Percentiles rank a stretch among this genome's conserved stretches.
phyloP scores from a whole-genome alignment of 768 basidiomycete genomes.

The Gelatoporia subvermispora region DNA sequence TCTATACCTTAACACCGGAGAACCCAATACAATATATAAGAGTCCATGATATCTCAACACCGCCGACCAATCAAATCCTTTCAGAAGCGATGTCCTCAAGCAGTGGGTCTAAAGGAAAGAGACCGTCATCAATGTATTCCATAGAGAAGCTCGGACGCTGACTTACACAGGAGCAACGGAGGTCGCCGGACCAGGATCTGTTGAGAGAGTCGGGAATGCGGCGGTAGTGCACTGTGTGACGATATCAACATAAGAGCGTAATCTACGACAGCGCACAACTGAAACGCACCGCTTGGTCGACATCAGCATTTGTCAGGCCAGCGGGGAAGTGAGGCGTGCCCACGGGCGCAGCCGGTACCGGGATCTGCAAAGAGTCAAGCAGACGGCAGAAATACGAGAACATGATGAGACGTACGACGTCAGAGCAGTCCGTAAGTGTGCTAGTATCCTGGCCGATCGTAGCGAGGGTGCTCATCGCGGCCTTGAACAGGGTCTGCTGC shows the following conservation, averaged over 20 bases:
- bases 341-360: slow-evolving; percentile 8
- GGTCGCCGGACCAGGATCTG: slow-evolving; percentile 27
- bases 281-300: slow-evolving; percentile 20
- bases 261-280: too few species aligned
- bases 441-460: slow-evolving; percentile 9
- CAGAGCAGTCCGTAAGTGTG: slow-evolving; percentile 14
- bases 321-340: slow-evolving; percentile 19
- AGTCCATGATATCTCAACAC: too few species aligned
- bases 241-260: neutral
- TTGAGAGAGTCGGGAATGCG: slow-evolving; percentile 17
- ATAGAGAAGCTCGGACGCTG: too few species aligned
- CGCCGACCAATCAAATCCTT: too few species aligned
- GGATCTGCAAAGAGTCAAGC: neutral
- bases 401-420: slow-evolving; percentile 3
- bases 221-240: slow-evolving; percentile 7
- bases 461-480: slow-evolving; percentile 10
- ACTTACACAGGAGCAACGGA: slow-evolving; percentile 30
- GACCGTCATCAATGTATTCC: too few species aligned
- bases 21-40: too few species aligned
- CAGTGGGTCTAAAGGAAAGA: too few species aligned
- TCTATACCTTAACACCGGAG: too few species aligned
- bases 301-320: slow-evolving; percentile 16
- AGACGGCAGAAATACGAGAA: neutral
- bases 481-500: slow-evolving; percentile 11
- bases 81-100: too few species aligned